Conservation (phyloP, 345 rosid genomes). For the Bruguiera gymnorhiza region DNA sequence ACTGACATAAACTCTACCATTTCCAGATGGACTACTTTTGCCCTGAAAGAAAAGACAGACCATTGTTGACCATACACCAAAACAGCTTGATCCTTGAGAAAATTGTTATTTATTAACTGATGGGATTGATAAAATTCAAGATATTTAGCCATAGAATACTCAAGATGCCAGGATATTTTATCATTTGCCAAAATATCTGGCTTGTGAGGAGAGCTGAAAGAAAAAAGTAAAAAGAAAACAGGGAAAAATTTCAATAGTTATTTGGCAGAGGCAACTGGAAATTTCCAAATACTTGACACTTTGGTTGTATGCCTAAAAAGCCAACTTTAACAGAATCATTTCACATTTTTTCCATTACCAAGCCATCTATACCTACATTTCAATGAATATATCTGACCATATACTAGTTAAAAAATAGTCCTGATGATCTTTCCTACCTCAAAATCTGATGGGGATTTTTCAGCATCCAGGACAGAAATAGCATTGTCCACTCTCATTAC, state of each 20-base stretch:
- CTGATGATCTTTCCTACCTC: conserved; percentile 43
- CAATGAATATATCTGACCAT: neutral
- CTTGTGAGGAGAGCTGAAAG: neutral
- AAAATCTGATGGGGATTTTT: conserved; percentile 20
- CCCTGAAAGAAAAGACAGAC: conserved; percentile 37
- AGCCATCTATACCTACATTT: neutral
- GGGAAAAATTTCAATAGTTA: neutral
- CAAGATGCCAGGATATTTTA: neutral
- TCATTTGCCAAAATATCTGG: neutral
- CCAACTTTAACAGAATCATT: conserved; percentile 3
- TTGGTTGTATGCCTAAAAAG: neutral
- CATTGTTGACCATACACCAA: neutral
- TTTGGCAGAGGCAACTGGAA: neutral
- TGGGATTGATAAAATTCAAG: neutral
- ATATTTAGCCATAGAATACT: neutral
- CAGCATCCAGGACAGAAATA: conserved; percentile 37
- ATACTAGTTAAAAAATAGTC: neutral
- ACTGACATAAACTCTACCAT: conserved; percentile 62
- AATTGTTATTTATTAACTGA: neutral
- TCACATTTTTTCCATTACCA: neutral
- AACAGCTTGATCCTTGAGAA: neutral
- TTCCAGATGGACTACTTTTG: conserved; percentile 40
- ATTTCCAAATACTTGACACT: neutral
- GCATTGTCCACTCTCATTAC: conserved; percentile 42
- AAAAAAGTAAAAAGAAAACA: neutral